Evolutionary conservation across 768 basidiomycete genomes (phyloP).

Genomic region (Neoboletus brunneissimus): DNA sequence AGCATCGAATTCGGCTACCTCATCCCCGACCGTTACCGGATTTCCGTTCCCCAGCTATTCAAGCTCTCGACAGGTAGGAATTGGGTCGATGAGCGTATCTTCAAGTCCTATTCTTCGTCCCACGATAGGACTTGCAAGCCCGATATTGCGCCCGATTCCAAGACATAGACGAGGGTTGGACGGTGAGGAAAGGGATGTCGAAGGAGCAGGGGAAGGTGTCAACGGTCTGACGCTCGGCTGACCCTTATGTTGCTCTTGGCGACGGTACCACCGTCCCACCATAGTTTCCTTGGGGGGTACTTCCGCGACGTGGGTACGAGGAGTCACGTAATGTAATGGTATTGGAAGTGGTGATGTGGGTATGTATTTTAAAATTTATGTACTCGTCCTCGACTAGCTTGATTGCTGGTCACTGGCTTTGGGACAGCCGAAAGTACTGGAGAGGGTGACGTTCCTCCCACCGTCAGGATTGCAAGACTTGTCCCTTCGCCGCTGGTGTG

Average conservation of each 20-base stretch:
- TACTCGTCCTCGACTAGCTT: not conserved
- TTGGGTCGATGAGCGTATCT: conserved; percentile 50
- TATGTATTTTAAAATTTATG: conserved; percentile 4
- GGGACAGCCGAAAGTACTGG: not conserved
- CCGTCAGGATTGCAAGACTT: too few species aligned
- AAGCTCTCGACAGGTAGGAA: conserved; percentile 30
- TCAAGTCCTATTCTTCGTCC: conserved; percentile 76
- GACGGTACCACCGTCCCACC: too few species aligned
- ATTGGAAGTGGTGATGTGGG: not conserved
- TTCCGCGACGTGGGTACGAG: not conserved
- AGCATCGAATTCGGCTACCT: conserved; percentile 58
- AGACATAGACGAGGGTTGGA: conserved; percentile 50
- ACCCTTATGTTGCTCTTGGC: not conserved
- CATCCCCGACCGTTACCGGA: conserved; percentile 66
- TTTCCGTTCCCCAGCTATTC: conserved; percentile 46
- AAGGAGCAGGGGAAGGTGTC: conserved; percentile 78
- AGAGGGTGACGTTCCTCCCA: too few species aligned
- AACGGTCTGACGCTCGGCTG: conserved; percentile 50
- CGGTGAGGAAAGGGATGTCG: conserved; percentile 67
- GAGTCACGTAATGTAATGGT: conserved; percentile 1
- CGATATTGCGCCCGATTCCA: conserved; percentile 67
- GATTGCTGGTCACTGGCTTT: not conserved
- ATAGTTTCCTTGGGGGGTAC: too few species aligned
- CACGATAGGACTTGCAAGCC: conserved; percentile 70
- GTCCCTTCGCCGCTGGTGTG: not conserved